These are phyloP conservation scores for Talaromyces liani DNA, from an alignment of 495 filamentous ascomycete species.

Conservation along the genomic window DNA sequence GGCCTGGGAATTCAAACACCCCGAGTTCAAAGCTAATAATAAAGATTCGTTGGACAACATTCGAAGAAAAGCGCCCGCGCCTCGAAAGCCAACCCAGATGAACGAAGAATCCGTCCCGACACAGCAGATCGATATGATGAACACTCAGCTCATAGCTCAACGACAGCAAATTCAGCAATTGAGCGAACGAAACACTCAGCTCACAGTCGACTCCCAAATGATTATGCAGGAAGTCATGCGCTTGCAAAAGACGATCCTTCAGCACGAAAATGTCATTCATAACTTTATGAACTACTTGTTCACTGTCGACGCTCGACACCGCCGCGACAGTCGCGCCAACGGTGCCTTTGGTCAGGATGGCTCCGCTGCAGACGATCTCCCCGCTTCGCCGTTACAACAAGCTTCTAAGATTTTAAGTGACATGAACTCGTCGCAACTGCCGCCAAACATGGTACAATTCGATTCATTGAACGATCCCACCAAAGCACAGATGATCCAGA, in stretches of 20 bases:
- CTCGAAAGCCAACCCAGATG: constrained; percentile 61
- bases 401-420: constrained; percentile 83
- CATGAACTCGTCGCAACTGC: constrained; percentile 57
- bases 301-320: constrained; percentile 55
- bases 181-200: constrained; percentile 75
- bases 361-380: constrained; percentile 55
- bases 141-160: constrained; percentile 80
- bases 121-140: constrained; percentile 85
- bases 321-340: constrained; percentile 50
- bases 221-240: constrained; percentile 82
- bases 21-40: constrained; percentile 90
- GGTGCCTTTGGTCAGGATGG: constrained; percentile 39
- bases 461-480: constrained; percentile 71
- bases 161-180: constrained; percentile 85
- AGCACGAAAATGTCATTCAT: constrained; percentile 70
- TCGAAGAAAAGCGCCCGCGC: constrained; percentile 87
- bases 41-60: constrained; percentile 98
- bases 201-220: constrained; percentile 76
- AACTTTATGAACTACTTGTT: constrained; percentile 67
- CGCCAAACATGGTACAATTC: constrained; percentile 65
- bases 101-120: constrained; percentile 69
- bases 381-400: constrained; percentile 75
- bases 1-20: constrained; percentile 98
- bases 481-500: constrained; percentile 41
- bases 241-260: constrained; percentile 83